Base-by-base conservation (phyloP, 345 rosid species). In the Citrus sp. region DNA sequence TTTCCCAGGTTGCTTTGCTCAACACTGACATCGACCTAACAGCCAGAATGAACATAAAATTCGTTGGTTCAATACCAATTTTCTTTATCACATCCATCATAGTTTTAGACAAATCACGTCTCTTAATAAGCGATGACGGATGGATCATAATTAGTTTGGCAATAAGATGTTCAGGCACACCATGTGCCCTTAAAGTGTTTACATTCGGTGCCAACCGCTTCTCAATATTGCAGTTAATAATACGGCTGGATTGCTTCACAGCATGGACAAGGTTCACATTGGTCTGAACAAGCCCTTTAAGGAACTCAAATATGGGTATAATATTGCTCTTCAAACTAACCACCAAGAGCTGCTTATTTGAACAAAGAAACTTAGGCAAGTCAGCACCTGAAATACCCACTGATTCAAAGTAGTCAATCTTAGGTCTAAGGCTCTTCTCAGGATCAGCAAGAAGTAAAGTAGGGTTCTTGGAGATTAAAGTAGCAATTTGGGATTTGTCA, bases 401-500 rank as follows among this genome's bases (percentile, higher is more conserved):
- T 1, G 81, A 77, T 38, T 79, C 63, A 28, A 85, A 65, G 72
- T 67, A 85, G 24, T 82, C 77, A 72, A 85, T 58, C 79, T 85
- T 82, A 18, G 85, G 87, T 35, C 70, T 74, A 55, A 85, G 78
- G 65, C n/a, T 77, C 49, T 70, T 79, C 58, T 70, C 82, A 0
- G 72, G 74, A 28, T 82, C 35, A 14, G 83, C 62, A 9, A 70
- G 22, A 3, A 82, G 16, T 18, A 76, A 21, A 12, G 4, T 21
- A 0, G 87, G 87, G 37, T 32, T 19, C 70, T 14, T 55, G 7
- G 79, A 67, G 30, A 85, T 58, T 74, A 80, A 61, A 16, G 9
- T 69, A 58, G 79, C 55, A 65, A 85, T 74, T 18, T 82, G 73
- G 6, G 81, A 66, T 55, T 77, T 59, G 14, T 67, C 35, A 46